Conservation (phyloP, 2,329 filamentous ascomycete species). For the Sarocladium kiliense region DNA sequence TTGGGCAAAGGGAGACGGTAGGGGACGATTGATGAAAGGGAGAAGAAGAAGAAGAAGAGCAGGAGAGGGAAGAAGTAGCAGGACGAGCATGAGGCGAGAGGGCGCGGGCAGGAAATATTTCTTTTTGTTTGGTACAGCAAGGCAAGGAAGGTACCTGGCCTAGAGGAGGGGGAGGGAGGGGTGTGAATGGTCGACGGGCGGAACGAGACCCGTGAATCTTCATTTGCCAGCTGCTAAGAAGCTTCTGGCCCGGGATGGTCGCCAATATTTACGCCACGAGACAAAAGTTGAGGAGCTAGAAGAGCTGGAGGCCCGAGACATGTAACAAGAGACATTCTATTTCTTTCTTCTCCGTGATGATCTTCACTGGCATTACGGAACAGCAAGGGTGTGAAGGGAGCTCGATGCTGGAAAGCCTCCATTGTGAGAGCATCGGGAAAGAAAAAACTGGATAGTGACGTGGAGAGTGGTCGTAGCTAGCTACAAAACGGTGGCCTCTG, state of each 20-base stretch:
- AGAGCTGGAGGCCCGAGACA: too few species aligned
- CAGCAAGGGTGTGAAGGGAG: neutral
- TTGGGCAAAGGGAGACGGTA: too few species aligned
- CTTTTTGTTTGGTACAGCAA: neutral
- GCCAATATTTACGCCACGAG: neutral
- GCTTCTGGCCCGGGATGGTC: conserved; percentile 11
- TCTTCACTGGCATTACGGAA: neutral
- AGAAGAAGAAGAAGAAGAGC: conserved; percentile 5
- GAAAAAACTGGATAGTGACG: neutral
- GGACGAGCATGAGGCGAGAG: neutral
- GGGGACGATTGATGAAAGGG: too few species aligned
- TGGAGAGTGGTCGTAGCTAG: too few species aligned
- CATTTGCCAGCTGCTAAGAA: too few species aligned
- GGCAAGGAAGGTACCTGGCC: neutral
- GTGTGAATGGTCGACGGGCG: neutral
- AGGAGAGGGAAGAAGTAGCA: neutral
- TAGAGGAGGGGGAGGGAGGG: neutral
- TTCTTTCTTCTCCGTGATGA: neutral
- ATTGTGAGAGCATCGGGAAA: too few species aligned
- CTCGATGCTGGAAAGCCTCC: too few species aligned
- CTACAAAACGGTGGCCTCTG: too few species aligned
- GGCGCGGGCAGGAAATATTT: conserved; percentile 1
- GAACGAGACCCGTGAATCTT: too few species aligned
- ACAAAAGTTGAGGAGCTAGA: too few species aligned
- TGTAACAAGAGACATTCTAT: too few species aligned